phyloP scores from a whole-genome alignment of 2,329 filamentous ascomycete species.

The Pleoardoris graminearum region DNA sequence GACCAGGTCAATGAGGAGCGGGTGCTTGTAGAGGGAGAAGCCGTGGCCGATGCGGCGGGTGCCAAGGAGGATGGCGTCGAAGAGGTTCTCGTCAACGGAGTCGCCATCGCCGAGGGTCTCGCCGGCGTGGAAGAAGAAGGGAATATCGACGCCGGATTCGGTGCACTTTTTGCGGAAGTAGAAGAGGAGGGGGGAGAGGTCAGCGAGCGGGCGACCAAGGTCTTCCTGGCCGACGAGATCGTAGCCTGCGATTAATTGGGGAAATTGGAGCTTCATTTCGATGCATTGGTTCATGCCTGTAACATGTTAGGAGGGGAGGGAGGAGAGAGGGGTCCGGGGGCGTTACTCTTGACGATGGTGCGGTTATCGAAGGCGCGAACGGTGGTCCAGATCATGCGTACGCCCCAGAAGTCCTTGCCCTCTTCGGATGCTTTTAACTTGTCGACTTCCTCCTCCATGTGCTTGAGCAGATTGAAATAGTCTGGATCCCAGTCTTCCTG shows the following conservation, averaged over 20 bases:
- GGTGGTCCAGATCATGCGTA: slow-evolving; percentile 82
- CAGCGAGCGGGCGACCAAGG: slow-evolving; percentile 71
- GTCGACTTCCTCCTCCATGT: slow-evolving; percentile 76
- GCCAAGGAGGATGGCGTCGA: slow-evolving; percentile 84
- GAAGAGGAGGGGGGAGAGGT: slow-evolving; percentile 81
- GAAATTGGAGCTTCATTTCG: slow-evolving; percentile 75
- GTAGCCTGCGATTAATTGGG: slow-evolving; percentile 80
- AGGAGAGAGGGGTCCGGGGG: background rate
- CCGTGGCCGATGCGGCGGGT: slow-evolving; percentile 88
- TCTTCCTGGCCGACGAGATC: slow-evolving; percentile 92
- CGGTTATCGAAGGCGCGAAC: slow-evolving; percentile 67
- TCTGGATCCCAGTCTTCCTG: slow-evolving; percentile 68
- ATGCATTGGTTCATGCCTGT: slow-evolving; percentile 82
- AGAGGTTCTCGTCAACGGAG: slow-evolving; percentile 79
- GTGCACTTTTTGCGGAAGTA: slow-evolving; percentile 90
- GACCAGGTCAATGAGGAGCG: slow-evolving; percentile 82
- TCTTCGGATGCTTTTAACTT: slow-evolving; percentile 72
- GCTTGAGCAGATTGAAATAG: slow-evolving; percentile 70
- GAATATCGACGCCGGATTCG: slow-evolving; percentile 76
- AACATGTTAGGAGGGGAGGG: background rate
- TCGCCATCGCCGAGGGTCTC: slow-evolving; percentile 82
- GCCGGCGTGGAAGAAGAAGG: slow-evolving; percentile 95
- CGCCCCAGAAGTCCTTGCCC: slow-evolving; percentile 79
- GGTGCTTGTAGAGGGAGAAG: slow-evolving; percentile 88
- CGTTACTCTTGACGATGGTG: slow-evolving; percentile 65